Evolutionary conservation across 345 rosid species (phyloP), one percentile per base, ranked within the genome.

Genomic region (Eucalyptus caleyi): DNA sequence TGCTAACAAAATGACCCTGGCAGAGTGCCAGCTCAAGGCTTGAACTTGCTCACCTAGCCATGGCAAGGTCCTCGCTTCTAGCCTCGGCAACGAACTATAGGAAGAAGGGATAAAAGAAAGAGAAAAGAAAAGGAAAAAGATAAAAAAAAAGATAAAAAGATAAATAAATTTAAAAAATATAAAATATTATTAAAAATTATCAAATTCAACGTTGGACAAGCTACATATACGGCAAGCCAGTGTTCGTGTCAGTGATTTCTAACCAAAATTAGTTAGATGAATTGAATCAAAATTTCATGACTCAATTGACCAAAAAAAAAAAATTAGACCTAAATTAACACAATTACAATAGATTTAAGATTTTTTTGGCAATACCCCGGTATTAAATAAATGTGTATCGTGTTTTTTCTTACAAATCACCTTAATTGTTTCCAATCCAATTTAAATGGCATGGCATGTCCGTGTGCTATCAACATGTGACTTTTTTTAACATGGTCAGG

Each of bases 151-250:
- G 7, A 26, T 11, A 34, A 34, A 34, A 27, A 60, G 9, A 27
- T 60, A 26, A 26, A 26, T 59, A 26, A 26, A 60, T 3, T 23
- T 4, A 26, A 27, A 60, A 60, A 1, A 26, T 2, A 23, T 24
- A 60, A 12, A 27, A 60, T 11, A 27, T 60, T 60, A 62, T 27
- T 62, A 12, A 62, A 60, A 12, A 0, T 24, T 56, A 0, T 56
- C 12, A 0, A 24, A 9, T 0, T 56, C 6, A 24, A 0, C 6
- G 0, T 11, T 11, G 4, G 0, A 11, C 8, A 30, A 13, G 1
- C 18, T 13, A 27, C 1, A 0, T 27, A 60, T 4, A 62, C 0
- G 0, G 4, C 8, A 0, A 6, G 1, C 0, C n/a, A n/a, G n/a
- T n/a, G 5, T 62, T 27, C 8, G 1, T 6, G 7, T 27, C 3